Conservation (phyloP, 495 filamentous ascomycete genomes). For the Penicillium angulare region DNA sequence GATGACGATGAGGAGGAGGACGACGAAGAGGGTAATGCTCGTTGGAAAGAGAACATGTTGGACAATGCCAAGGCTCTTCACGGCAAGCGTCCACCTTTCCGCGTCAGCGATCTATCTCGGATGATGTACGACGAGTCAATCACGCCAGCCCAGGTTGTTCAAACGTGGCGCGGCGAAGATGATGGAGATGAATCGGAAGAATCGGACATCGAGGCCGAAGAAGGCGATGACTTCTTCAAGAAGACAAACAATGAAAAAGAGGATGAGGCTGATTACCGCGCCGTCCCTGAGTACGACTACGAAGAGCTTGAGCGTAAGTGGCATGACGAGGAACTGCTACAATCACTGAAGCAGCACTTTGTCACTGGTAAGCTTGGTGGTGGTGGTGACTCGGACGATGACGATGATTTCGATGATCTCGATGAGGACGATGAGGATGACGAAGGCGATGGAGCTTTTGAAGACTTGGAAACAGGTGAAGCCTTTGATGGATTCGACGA, state of each 20-base stretch:
- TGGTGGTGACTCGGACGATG: conserved; percentile 39
- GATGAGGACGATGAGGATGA: conserved; percentile 50
- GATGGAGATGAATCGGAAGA: conserved; percentile 29
- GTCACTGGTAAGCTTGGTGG: conserved; percentile 61
- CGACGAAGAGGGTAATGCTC: conserved; percentile 63
- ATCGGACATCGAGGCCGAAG: conserved; percentile 53
- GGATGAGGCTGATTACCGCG: conserved; percentile 69
- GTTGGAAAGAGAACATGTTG: conserved; percentile 86
- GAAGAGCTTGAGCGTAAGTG: conserved; percentile 79
- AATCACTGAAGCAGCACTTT: conserved; percentile 71
- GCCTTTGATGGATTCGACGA: conserved; percentile 41
- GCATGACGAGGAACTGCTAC: conserved; percentile 73
- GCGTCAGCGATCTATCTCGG: conserved; percentile 74
- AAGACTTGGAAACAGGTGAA: conserved; percentile 83
- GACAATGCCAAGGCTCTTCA: conserved; percentile 73
- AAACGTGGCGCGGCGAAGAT: conserved; percentile 71
- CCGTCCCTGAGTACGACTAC: conserved; percentile 77
- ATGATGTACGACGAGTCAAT: conserved; percentile 86
- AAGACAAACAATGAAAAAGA: conserved; percentile 63
- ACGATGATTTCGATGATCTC: conserved; percentile 50
- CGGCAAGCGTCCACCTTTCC: conserved; percentile 63
- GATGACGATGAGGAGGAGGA: conserved; percentile 53
- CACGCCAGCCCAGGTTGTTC: conserved; percentile 69
- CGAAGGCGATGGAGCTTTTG: conserved; percentile 86
- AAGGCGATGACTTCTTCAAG: conserved; percentile 82